Evolutionary conservation across 2,329 filamentous ascomycete species (phyloP), one percentile per base, ranked within the genome.

Genomic region (Aspergillus hortae): DNA sequence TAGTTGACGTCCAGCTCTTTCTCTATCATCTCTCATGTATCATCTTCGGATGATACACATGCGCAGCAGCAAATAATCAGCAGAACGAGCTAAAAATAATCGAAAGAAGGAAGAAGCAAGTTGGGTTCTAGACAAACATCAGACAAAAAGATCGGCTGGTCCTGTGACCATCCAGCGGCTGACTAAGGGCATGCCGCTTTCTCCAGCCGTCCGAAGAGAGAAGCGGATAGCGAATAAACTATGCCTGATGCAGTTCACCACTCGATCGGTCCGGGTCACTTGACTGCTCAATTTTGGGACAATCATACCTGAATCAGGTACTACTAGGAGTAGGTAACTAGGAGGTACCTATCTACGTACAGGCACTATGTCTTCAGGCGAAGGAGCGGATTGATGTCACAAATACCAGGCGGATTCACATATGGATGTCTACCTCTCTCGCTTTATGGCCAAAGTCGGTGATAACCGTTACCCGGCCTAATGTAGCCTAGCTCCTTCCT

Each of bases 91-190:
- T 51, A 53, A 53, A 50, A 54, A 46, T 52, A 30, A 40, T 36
- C 11, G 23, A 27, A 14, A 32, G 25, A n/a, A 36, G 27, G 25
- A 44, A 44, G 50, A 44, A 44, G 51, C 42, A 44, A 44, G 51
- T 23, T 42, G 44, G 44, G 54, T 55, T 58, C 56, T 55, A 60
- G 59, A 58, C 59, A 61, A 58, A 52, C 52, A 47, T 54, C 42
- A 52, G 46, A 56, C 52, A 56, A 56, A 56, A 56, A 56, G 57
- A 60, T 61, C 59, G 53, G 46, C 59, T 42, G 51, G 58, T 60
- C 59, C 59, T 61, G 59, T 61, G 59, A 61, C 59, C 59, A 56
- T 33, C 47, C 7, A 10, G n/a, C n/a, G 19, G 58, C 55, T 61
- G 57, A 61, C 54, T 61, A 60, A 61, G 49, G 23, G 15, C 35